These are phyloP conservation scores for Furcasterigmium sp. DNA, from an alignment of 2,329 filamentous ascomycete species.

Conservation along the genomic window DNA sequence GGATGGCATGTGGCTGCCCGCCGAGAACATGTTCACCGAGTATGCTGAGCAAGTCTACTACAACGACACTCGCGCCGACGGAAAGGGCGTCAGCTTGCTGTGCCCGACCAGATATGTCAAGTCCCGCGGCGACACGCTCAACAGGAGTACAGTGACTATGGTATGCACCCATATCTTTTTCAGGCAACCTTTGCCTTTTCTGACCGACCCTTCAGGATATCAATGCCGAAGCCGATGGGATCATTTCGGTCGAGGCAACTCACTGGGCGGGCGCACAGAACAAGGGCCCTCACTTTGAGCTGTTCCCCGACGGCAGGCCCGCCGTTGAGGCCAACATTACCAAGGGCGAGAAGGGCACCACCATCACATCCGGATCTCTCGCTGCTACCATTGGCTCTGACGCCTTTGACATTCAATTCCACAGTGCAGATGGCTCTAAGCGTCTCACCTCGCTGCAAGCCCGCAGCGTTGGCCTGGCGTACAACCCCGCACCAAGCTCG, in stretches of 20 bases:
- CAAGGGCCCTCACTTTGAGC: constrained; percentile 31
- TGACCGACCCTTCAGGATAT: constrained; percentile 16
- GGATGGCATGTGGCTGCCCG: constrained; percentile 56
- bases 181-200: background rate
- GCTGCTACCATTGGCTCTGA: constrained; percentile 28
- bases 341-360: constrained; percentile 27
- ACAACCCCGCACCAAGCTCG: constrained; percentile 24
- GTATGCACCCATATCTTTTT: constrained; percentile 2
- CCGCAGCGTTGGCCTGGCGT: constrained; percentile 33
- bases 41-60: constrained; percentile 61
- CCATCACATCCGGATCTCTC: constrained; percentile 27
- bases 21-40: constrained; percentile 54
- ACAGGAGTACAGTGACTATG: constrained; percentile 45
- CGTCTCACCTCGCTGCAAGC: constrained; percentile 31
- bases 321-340: constrained; percentile 19
- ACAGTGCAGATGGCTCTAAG: constrained; percentile 27
- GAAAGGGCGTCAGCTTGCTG: constrained; percentile 44
- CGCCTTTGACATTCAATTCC: constrained; percentile 32
- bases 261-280: constrained; percentile 32
- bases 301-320: constrained; percentile 29
- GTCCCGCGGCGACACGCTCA: constrained; percentile 49
- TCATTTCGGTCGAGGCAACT: constrained; percentile 32
- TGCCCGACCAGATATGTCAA: constrained; percentile 51
- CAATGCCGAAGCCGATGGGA: constrained; percentile 30
- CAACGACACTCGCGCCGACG: constrained; percentile 36